Evolutionary conservation across 179 eudicot genomes (phyloP), one percentile per base, ranked within the genome.

Genomic region (Drosera spatulata): DNA sequence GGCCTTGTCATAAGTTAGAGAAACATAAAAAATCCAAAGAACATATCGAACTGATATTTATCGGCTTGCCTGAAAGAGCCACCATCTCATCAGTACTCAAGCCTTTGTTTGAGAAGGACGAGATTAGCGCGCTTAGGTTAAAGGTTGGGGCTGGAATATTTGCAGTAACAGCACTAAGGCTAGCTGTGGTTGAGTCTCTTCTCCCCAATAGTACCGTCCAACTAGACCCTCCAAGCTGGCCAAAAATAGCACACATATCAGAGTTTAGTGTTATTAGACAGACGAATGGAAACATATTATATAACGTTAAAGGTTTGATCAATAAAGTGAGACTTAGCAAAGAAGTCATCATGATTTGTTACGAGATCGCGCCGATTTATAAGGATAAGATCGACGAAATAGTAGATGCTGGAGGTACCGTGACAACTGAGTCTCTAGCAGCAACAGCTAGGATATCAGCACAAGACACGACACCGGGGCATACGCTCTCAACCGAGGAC

Each of bases 161-260:
- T 4, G 59, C 22, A 57, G 55, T 55, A 6, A 60, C 67, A 5
- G 60, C 67, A 8, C 67, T 63, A 10, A 55, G 47, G 6, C 67
- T 63, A 2, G 67, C 60, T 10, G 66, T 62, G 6, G 77, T 73
- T 7, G 83, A 71, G 62, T 81, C 86, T 62, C 74, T 73, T 71
- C 86, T 81, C 52, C 87, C 87, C 5, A 73, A 66, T 47, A 63
- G 56, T 15, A 82, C 80, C 1, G 70, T 64, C 87, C 87, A 82
- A 7, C 80, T 63, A 4, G 80, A 84, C 13, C 87, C 87, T 39
- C 80, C 84, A 4, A 80, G 72, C 84, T 82, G 55, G 37, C 10
- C 60, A 39, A 39, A 10, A 22, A 22, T 22, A 22, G 33, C 33
- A 22, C 33, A 22, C 33, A 22, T 22, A 22, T 22, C 33, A 22